Evolutionary conservation across 2,329 filamentous ascomycete species (phyloP).

Genomic region (Dactylellina leptospora): DNA sequence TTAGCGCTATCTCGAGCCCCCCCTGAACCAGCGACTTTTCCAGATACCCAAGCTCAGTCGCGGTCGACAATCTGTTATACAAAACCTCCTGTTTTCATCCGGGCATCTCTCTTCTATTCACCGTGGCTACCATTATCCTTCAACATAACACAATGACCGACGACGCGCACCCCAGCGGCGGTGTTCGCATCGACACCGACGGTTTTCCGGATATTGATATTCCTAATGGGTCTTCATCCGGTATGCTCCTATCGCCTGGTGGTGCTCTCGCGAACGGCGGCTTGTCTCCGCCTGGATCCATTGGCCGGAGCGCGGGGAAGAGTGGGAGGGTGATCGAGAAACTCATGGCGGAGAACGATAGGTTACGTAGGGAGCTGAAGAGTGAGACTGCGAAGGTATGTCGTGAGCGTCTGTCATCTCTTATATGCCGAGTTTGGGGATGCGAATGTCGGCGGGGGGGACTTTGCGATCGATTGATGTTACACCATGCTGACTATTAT

Average conservation of each 20-base stretch:
- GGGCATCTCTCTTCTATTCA: not conserved
- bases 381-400: constrained; percentile 64
- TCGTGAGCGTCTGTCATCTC: not conserved
- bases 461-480: too few species aligned
- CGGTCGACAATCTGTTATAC: constrained; percentile 17
- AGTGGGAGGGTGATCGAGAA: constrained; percentile 81
- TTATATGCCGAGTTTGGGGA: not conserved
- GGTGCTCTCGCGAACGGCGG: constrained; percentile 27
- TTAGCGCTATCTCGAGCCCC: constrained; percentile 3
- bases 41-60: constrained; percentile 8
- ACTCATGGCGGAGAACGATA: constrained; percentile 81
- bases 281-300: constrained; percentile 42
- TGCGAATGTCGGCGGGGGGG: too few species aligned
- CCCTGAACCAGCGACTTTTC: constrained; percentile 12
- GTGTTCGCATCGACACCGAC: constrained; percentile 42
- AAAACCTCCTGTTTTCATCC: not conserved
- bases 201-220: constrained; percentile 26
- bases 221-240: constrained; percentile 10
- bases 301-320: constrained; percentile 65
- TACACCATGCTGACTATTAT: constrained; percentile 29
- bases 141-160: constrained; percentile 38
- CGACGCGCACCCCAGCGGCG: constrained; percentile 50
- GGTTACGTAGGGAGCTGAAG: constrained; percentile 76
- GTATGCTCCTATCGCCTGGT: constrained; percentile 24
- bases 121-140: constrained; percentile 3